Conservation (phyloP, 192 early-diverging fungal genomes). For the Coemansia reversa region DNA sequence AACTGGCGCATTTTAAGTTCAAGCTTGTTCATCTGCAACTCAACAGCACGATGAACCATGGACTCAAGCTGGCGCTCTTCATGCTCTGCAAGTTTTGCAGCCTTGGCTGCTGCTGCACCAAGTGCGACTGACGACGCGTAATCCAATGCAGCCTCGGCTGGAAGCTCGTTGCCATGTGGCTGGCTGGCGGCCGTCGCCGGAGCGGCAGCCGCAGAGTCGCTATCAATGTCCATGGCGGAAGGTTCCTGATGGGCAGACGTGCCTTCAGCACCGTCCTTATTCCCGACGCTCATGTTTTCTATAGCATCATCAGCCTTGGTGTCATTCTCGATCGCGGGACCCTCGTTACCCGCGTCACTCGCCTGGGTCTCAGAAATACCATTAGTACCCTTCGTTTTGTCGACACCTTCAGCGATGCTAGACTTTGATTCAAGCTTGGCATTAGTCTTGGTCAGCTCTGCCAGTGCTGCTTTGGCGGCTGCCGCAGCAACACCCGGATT, state of each 20-base stretch:
- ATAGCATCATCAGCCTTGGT: slow-evolving; percentile 3
- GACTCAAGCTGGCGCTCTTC: slow-evolving; percentile 86
- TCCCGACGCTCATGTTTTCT: neutral
- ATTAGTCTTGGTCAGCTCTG: slow-evolving; percentile 56
- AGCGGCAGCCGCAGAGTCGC: slow-evolving; percentile 13
- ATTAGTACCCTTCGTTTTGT: slow-evolving; percentile 1
- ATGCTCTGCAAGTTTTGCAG: slow-evolving; percentile 72
- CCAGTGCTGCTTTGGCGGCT: slow-evolving; percentile 81
- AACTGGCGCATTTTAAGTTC: slow-evolving; percentile 93
- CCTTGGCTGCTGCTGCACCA: slow-evolving; percentile 90
- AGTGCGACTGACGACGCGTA: slow-evolving; percentile 84
- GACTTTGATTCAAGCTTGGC: neutral
- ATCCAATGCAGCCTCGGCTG: slow-evolving; percentile 60
- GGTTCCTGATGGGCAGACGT: slow-evolving; percentile 8
- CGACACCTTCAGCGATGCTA: neutral
- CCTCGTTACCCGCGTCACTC: neutral
- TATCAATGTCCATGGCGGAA: slow-evolving; percentile 22
- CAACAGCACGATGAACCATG: slow-evolving; percentile 77
- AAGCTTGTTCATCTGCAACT: slow-evolving; percentile 85
- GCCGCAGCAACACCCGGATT: slow-evolving; percentile 84
- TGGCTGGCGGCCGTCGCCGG: slow-evolving; percentile 18
- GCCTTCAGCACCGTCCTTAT: neutral
- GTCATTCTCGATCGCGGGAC: neutral
- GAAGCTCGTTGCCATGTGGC: slow-evolving; percentile 10
- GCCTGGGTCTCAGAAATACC: neutral